These are phyloP conservation scores for Schizochytrium sp. DNA, from an alignment of 108 stramenopile genomes.

Conservation along the genomic window DNA sequence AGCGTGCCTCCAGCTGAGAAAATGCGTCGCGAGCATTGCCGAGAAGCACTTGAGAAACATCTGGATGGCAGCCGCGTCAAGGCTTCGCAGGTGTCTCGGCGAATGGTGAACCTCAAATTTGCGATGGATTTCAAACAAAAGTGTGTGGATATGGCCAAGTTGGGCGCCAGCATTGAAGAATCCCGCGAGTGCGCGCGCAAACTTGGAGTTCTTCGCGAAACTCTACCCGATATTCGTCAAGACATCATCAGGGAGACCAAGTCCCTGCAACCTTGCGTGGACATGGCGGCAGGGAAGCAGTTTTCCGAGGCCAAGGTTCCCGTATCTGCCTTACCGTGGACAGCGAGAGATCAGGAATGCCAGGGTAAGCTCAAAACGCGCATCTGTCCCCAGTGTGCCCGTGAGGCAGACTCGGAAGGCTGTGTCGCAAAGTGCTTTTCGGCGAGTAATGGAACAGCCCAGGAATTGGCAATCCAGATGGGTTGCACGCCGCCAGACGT, in stretches of 20 bases:
- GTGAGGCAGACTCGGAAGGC: too few relatives aligned
- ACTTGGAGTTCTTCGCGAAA: neutral
- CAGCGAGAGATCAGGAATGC: too few relatives aligned
- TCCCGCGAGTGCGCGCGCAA: neutral
- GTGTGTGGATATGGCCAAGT: neutral
- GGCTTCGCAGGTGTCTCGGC: neutral
- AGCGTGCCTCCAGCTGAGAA: too few relatives aligned
- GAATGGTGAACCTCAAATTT: neutral
- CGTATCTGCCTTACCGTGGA: too few relatives aligned
- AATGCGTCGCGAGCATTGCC: too few relatives aligned
- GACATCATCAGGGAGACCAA: neutral
- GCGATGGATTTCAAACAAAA: neutral
- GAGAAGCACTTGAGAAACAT: neutral
- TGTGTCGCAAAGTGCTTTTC: too few relatives aligned
- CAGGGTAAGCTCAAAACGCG: too few relatives aligned
- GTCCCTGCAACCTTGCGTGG: neutral
- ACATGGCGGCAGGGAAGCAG: neutral
- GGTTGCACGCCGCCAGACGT: neutral
- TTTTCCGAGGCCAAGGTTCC: neutral
- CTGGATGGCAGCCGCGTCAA: neutral
- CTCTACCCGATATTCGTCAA: neutral
- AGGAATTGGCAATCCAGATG: too few relatives aligned
- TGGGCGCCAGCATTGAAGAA: neutral
- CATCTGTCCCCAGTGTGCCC: too few relatives aligned
- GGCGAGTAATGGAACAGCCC: too few relatives aligned